phyloP scores from a whole-genome alignment of 2,329 filamentous ascomycete genomes.

The Penicillium sp. region DNA sequence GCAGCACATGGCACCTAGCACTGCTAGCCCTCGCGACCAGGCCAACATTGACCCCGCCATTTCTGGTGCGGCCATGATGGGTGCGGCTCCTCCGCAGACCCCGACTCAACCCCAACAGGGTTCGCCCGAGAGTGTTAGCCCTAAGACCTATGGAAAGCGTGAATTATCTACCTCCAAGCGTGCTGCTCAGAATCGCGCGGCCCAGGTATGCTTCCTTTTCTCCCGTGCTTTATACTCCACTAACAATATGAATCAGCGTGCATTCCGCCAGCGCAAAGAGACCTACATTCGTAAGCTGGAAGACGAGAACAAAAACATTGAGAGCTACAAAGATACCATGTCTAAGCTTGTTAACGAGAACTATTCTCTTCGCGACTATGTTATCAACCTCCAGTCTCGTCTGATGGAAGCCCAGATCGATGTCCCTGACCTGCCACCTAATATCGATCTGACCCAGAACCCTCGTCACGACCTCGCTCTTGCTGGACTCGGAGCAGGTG shows the following conservation, averaged over 20 bases:
- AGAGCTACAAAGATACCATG: conserved; percentile 71
- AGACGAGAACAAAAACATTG: conserved; percentile 82
- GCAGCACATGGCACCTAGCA: conserved; percentile 39
- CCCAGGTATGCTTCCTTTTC: conserved; percentile 66
- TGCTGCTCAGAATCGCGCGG: conserved; percentile 92
- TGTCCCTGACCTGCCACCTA: conserved; percentile 77
- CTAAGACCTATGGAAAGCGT: conserved; percentile 73
- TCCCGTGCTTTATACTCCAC: neutral
- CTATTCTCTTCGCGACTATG: conserved; percentile 86
- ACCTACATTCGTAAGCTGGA: conserved; percentile 98
- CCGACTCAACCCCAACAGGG: conserved; percentile 29
- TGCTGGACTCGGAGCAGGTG: conserved; percentile 22
- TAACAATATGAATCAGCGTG: conserved; percentile 61
- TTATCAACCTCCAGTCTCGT: conserved; percentile 83
- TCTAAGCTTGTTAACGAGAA: conserved; percentile 87
- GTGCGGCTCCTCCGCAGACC: conserved; percentile 33
- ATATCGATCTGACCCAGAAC: conserved; percentile 67
- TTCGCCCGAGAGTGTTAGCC: conserved; percentile 51
- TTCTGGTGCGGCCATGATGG: conserved; percentile 53
- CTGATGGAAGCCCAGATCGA: conserved; percentile 82
- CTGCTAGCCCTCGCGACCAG: conserved; percentile 48
- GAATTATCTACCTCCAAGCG: conserved; percentile 95
- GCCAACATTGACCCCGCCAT: conserved; percentile 62
- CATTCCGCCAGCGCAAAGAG: conserved; percentile 96
- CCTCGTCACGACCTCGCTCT: conserved; percentile 45